Percentiles rank a stretch among this genome's conserved stretches.
Evolutionary conservation across 2,329 filamentous ascomycete genomes (phyloP).

Genomic region (Pleurostoma richardsiae): DNA sequence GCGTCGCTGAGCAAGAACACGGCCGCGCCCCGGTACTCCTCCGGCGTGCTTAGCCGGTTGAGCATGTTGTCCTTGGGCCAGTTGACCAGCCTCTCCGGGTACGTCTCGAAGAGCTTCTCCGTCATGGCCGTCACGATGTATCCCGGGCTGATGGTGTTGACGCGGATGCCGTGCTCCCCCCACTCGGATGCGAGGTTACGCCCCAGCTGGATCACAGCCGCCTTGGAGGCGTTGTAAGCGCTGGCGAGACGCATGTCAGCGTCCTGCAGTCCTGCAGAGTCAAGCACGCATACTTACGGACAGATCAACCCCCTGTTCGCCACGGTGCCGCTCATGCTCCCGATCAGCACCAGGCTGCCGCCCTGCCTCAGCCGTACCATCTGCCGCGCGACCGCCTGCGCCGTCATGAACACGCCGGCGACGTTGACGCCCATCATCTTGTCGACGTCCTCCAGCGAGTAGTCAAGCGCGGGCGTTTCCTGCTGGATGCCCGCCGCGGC

Average conservation of each 20-base stretch:
- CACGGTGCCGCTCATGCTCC: conserved; percentile 65
- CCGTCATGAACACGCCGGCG: conserved; percentile 80
- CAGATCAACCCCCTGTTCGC: conserved; percentile 58
- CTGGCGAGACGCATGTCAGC: conserved; percentile 21
- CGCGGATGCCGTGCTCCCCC: conserved; percentile 67
- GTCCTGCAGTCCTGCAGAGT: not conserved
- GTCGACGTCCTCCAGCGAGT: conserved; percentile 68
- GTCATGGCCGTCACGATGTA: conserved; percentile 85
- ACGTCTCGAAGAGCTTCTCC: conserved; percentile 69
- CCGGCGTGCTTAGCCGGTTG: conserved; percentile 58
- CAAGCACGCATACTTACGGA: conserved; percentile 41
- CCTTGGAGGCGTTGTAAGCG: conserved; percentile 74
- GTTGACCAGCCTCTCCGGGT: conserved; percentile 59
- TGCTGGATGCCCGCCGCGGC: conserved; percentile 70
- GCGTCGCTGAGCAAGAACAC: conserved; percentile 64
- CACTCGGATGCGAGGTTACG: conserved; percentile 70
- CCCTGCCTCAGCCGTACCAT: conserved; percentile 54
- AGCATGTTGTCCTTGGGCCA: conserved; percentile 90
- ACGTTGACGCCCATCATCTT: conserved; percentile 81
- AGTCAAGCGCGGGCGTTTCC: conserved; percentile 78
- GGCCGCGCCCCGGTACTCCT: conserved; percentile 67
- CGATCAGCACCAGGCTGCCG: conserved; percentile 63
- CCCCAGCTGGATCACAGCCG: conserved; percentile 65
- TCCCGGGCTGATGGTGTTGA: conserved; percentile 77
- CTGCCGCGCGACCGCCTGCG: conserved; percentile 80